A percentile compares a stretch with the other conserved stretches of the same genome.
phyloP scores from a whole-genome alignment of 129 eudicot species.

The Heracleum sosnowskyi region DNA sequence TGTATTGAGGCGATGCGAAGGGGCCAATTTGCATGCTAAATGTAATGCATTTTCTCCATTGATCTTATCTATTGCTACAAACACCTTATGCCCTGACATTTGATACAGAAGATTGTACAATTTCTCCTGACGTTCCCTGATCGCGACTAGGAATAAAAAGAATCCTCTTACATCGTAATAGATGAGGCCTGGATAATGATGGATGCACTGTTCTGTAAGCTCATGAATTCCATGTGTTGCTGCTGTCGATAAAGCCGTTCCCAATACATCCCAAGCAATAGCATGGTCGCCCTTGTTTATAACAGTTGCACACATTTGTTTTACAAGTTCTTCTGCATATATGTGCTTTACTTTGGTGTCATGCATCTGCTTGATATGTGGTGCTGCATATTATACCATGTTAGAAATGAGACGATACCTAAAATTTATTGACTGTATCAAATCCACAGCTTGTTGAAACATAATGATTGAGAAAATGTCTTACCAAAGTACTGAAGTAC shows the following conservation, averaged over 20 bases:
- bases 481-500: background rate
- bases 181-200: background rate
- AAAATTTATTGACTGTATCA: background rate
- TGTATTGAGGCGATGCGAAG: too few species aligned
- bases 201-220: background rate
- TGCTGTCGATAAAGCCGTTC: background rate
- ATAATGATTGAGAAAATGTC: too few species aligned
- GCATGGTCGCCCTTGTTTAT: background rate
- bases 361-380: background rate
- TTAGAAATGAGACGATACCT: background rate
- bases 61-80: background rate
- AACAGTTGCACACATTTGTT: background rate
- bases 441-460: too few species aligned
- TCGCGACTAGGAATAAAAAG: background rate
- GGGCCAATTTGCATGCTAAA: too few species aligned
- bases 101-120: background rate
- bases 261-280: background rate
- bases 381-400: background rate
- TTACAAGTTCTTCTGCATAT: background rate
- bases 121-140: background rate
- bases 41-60: too few species aligned
- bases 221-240: background rate
- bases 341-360: background rate
- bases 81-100: conserved; percentile 2
- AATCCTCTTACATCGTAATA: background rate